Conservation (phyloP, 140 eudicot species). For the Senecio squalidus region DNA sequence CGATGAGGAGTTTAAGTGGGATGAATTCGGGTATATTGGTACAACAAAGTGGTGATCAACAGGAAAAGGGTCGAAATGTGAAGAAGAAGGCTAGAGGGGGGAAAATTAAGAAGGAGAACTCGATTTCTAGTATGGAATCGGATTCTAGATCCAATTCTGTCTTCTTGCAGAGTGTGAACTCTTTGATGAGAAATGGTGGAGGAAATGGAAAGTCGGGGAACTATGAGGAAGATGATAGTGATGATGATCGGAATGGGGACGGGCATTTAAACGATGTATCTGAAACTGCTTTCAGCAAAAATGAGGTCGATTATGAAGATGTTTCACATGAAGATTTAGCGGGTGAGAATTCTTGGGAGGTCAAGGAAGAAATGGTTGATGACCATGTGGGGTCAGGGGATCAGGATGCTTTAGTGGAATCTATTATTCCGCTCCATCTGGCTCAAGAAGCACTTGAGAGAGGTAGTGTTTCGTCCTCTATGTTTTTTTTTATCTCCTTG, state of each 20-base stretch:
- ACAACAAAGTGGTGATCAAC: slow-evolving; percentile 38
- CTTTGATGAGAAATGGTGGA: slow-evolving; percentile 51
- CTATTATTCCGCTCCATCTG: slow-evolving; percentile 40
- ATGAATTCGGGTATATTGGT: slow-evolving; percentile 21
- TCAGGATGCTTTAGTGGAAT: slow-evolving; percentile 42
- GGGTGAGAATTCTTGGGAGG: slow-evolving; percentile 35
- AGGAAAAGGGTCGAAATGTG: slow-evolving; percentile 36
- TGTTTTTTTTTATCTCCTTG: neutral
- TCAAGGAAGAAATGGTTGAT: slow-evolving; percentile 30
- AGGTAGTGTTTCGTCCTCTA: slow-evolving; percentile 31
- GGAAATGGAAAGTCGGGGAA: slow-evolving; percentile 32
- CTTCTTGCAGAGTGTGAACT: slow-evolving; percentile 43
- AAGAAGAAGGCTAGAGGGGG: slow-evolving; percentile 64
- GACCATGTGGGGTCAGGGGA: slow-evolving; percentile 31
- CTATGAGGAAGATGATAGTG: slow-evolving; percentile 60
- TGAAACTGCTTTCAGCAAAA: slow-evolving; percentile 23
- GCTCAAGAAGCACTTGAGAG: slow-evolving; percentile 68
- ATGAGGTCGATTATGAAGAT: slow-evolving; percentile 39
- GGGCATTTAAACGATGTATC: slow-evolving; percentile 18
- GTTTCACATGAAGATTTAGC: slow-evolving; percentile 39
- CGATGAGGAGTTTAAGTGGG: slow-evolving; percentile 25
- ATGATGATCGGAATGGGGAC: slow-evolving; percentile 44
- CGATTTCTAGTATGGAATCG: slow-evolving; percentile 77
- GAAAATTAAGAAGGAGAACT: slow-evolving; percentile 63
- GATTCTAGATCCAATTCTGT: slow-evolving; percentile 66